A percentile compares a stretch with the other conserved stretches of the same genome.
Evolutionary conservation across 306 rosid species (phyloP).

Genomic region (Cicer bijugum): DNA sequence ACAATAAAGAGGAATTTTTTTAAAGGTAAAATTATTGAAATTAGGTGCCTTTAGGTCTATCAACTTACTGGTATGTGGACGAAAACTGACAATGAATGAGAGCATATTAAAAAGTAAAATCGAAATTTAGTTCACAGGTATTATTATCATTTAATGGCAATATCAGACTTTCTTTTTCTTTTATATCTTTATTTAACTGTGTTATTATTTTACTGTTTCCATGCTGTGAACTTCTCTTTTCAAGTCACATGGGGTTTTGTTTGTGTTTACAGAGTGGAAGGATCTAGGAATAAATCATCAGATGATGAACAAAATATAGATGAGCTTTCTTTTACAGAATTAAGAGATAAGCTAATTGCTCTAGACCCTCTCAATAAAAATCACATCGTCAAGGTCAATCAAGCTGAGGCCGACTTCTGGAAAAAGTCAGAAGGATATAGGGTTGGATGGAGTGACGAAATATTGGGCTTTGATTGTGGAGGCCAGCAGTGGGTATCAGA

Average conservation of each 20-base stretch:
- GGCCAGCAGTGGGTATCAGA: constrained; percentile 99
- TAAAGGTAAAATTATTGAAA: neutral
- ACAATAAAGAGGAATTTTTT: neutral
- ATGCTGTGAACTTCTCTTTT: constrained; percentile 37
- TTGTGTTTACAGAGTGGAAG: constrained; percentile 59
- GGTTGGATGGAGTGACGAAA: constrained; percentile 99
- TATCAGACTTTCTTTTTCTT: constrained; percentile 20
- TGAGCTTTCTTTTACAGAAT: constrained; percentile 87
- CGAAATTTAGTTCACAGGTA: neutral
- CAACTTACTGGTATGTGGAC: neutral
- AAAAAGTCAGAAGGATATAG: constrained; percentile 90
- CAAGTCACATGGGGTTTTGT: constrained; percentile 34
- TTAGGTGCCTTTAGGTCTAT: neutral
- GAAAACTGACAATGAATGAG: neutral
- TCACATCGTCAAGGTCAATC: constrained; percentile 74
- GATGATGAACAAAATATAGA: constrained; percentile 63
- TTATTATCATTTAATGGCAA: neutral
- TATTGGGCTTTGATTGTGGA: constrained; percentile 98
- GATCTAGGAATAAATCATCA: constrained; percentile 45
- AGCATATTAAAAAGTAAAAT: constrained; percentile 1
- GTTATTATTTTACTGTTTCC: constrained; percentile 23
- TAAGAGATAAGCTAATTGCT: constrained; percentile 84
- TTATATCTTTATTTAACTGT: constrained; percentile 15
- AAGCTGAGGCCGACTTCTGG: constrained; percentile 99
- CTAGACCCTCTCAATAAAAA: constrained; percentile 85